Base-by-base conservation (phyloP, 306 rosid species). In the Senna siamea region DNA sequence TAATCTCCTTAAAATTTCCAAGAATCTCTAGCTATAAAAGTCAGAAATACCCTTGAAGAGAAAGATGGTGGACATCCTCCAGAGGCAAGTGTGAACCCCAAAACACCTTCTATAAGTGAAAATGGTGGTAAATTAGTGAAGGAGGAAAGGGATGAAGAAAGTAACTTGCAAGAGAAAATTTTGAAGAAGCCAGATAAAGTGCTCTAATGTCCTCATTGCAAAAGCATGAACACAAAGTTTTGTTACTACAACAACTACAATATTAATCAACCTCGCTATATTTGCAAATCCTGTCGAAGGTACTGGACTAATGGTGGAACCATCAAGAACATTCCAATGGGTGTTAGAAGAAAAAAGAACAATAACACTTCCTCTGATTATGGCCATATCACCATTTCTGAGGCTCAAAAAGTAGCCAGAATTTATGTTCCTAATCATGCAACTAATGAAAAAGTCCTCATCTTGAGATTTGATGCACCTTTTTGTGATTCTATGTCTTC, bases 261-360 rank as follows among this genome's bases (percentile, higher is more conserved):
- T 40, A 75, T 91, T 58, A 91, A 88, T 62, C 98, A 94, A 73
- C 98, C 97, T 0, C 97, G 98, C 17, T 87, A 94, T 73, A 88
- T 94, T 84, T 94, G 98, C 83, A 94, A 88, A 73, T 89, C 97
- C 11, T 94, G 98, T 60, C 98, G 91, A 72, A 84, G 98, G 72
- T 94, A 94, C 76, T 94, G 98, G 98, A 93, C 98, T 3, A 90
- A 87, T 0, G 98, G 98, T 0, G 97, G 98, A 23, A 81, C 90
- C 20, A 93, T 91, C 96, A 82, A 97, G 80, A 93, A 88, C 64
- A 96, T 93, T 13, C 98, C 98, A 0, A 94, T 91, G 0, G 98
- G 98, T 3, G 94, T 97, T 1, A 97, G 98, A 9, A 85, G 97
- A 32, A 76, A 97, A 32, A 93, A 87, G 79, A 89, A 78, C 91